Evolutionary conservation across 2,329 filamentous ascomycete species (phyloP), one percentile per base, ranked within the genome.

Genomic region (Juglanconis sp.): DNA sequence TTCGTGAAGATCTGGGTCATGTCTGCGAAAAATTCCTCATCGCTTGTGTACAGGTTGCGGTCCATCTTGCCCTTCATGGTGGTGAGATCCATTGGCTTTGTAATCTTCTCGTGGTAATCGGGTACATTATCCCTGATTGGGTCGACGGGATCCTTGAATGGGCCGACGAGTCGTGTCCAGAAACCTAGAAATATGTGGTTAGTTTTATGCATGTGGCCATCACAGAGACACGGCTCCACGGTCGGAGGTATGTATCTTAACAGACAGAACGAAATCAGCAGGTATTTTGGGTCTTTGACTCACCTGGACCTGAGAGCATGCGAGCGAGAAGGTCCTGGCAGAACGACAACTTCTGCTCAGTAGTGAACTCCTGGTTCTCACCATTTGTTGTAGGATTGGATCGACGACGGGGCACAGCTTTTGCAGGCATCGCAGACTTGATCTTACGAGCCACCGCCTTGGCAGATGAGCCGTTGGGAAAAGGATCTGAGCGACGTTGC

Each of bases 91-190:
- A 88, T 87, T 0, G 85, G 85, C 53, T 74, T 77, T 71, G 81
- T 83, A 60, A 88, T 74, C 68, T 86, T 85, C 10, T 83, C 78
- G 30, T 85, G 73, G 70, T 88, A 88, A 68, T 87, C 84, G 2
- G 84, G 84, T 2, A 87, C 82, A 17, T 80, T 81, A 64, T 87
- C 83, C 42, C 77, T 75, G 3, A 73, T 68, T 0, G 85, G 84
- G 60, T 85, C 79, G 6, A 87, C 85, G 0, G 85, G 80, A 31
- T 87, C 79, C 49, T 79, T 80, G 71, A 88, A 87, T 0, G 84
- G 83, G 0, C 83, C 83, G 3, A 87, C 84, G 0, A 87, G 77
- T n/a, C 85, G 81, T 0, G 85, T 87, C 85, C 85, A 88, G 69
- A 85, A 87, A 6, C 85, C 84, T 86, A 56, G 17, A 47, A 44